Evolutionary conservation across 75 land plant genomes (phyloP), one percentile per base, ranked within the genome.

Genomic region (Selaginella moellendorffii): DNA sequence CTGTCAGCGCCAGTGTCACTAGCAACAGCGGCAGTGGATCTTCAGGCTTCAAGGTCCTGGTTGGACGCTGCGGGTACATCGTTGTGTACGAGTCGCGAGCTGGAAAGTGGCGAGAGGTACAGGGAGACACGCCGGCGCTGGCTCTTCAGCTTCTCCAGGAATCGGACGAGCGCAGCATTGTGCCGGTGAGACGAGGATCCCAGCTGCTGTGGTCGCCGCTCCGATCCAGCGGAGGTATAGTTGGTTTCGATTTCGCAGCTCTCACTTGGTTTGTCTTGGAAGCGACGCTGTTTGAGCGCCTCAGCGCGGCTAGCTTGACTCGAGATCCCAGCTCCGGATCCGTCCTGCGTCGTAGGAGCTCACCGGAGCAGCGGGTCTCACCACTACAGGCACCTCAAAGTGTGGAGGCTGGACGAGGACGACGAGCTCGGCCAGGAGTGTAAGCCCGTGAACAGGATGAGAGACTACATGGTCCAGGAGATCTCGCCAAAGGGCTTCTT

Each of bases 351-450:
- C 10, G 5, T 36, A 14, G 46, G 46, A 36, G 46, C 46, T 36
- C 46, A 36, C 46, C 46, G 46, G 46, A 36, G 46, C 46, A 36
- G 46, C 46, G 46, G 46, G 46, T 36, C 46, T 5, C 46, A 36
- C 46, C 46, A 36, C 14, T 36, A 5, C 46, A 36, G 46, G 14
- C 14, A 5, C 14, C 10, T 36, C 14, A 36, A 36, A 14, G 14
- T 14, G 46, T 36, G 46, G 46, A 14, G 14, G 46, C 46, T 36
- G 46, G 46, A 36, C 46, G 46, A 36, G 46, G 46, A 36, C 14
- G 10, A 14, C 5, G 46, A 14, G 46, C 46, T n/a, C n/a, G n/a
- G n/a, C n/a, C n/a, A n/a, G n/a, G n/a, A 36, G 46, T 36, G 46
- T 5, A 36, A 14, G 46, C 10, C 46, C 10, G 46, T 36, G 46